Base-by-base conservation (phyloP, 169 alveolate species). In the Eimeria acervulina region DNA sequence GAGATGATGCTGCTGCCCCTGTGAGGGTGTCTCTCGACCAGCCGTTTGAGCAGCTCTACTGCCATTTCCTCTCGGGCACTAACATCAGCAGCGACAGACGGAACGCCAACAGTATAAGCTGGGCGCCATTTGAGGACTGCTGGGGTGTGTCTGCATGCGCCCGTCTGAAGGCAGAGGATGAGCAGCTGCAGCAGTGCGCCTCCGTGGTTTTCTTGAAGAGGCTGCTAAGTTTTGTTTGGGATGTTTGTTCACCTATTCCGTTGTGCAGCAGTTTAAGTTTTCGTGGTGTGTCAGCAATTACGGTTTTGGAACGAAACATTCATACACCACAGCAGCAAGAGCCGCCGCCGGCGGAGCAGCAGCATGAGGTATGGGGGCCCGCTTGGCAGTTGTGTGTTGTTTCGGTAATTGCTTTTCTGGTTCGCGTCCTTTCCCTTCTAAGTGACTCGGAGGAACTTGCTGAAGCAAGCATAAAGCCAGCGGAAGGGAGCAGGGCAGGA, bases 351-450 rank as follows among this genome's bases (percentile, higher is more conserved):
- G 76, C 36, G 95, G 38, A n/a, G 68, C 72, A 40, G 28, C 72
- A 26, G 51, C 68, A 44, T 38, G 93, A 68, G 51, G 95, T 87
- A 19, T 89, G 87, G 87, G 87, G 95, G 55, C 95, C 85, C 23
- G 63, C 2, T 38, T 85, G 81, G 81, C 93, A 85, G 81, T 33
- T 90, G 90, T 72, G 95, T 51, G 95, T 90, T 40, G 88, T 84
- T 13, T 90, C 95, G 15, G 42, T 90, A 23, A 66, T 90, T 28
- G 28, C 44, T 26, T 44, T 74, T n/a, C 59, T 90, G 47, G 95
- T 90, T 13, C 52, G 95, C 52, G 31, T 72, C 31, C 59, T 90
- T 31, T 19, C 83, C 33, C 93, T 85, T 17, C 28, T 52, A 26
- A 61, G 63, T 17, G 93, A 85, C 42, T 81, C 80, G 47, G 93